phyloP scores from a whole-genome alignment of 2,329 filamentous ascomycete species.

The Curvularia hawaiiensis region DNA sequence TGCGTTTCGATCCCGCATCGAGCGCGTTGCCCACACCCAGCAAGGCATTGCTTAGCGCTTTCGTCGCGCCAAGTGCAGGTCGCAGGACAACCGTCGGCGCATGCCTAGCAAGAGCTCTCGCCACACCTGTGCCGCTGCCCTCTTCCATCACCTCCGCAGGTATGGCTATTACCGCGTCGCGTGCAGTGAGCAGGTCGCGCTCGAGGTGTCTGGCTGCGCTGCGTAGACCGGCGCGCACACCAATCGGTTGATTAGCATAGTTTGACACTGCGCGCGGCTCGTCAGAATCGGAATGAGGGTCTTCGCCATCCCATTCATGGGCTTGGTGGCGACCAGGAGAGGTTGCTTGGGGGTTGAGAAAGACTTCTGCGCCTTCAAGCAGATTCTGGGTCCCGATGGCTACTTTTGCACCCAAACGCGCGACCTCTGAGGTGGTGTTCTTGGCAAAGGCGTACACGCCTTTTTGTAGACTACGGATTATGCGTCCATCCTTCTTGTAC shows the following conservation, averaged over 20 bases:
- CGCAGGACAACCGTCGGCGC: conserved; percentile 93
- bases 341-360: conserved; percentile 59
- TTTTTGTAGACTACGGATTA: conserved; percentile 90
- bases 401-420: conserved; percentile 90
- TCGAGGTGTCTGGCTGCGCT: conserved; percentile 83
- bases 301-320: conserved; percentile 56
- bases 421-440: conserved; percentile 92
- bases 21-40: conserved; percentile 91
- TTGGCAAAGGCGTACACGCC: conserved; percentile 88
- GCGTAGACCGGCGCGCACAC: conserved; percentile 82
- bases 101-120: conserved; percentile 75
- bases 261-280: conserved; percentile 81
- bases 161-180: conserved; percentile 92
- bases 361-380: conserved; percentile 83
- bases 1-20: conserved; percentile 79
- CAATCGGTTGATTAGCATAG: conserved; percentile 92
- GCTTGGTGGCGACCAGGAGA: conserved; percentile 26
- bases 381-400: conserved; percentile 95
- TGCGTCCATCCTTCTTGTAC: conserved; percentile 90
- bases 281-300: conserved; percentile 68
- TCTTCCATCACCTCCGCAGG: conserved; percentile 91
- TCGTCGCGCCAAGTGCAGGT: conserved; percentile 87
- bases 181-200: conserved; percentile 82
- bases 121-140: conserved; percentile 78
- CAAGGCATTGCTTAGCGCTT: conserved; percentile 85